Evolutionary conservation across 1,284 basidiomycete species (phyloP).

Genomic region (Boletellus deceptivus): DNA sequence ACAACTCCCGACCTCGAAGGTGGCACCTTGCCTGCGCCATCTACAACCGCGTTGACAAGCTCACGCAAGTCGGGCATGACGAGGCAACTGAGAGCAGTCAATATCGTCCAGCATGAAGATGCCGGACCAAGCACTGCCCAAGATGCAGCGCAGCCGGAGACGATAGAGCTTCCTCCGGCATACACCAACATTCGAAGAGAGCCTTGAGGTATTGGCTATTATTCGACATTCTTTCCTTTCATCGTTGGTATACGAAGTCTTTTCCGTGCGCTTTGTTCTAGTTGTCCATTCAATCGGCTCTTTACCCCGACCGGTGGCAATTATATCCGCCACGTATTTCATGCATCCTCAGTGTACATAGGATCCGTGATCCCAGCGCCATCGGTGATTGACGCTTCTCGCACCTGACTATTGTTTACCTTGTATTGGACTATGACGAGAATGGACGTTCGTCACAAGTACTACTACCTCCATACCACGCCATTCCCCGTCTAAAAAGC

Average conservation of each 20-base stretch:
- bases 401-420: slow-evolving; percentile 1
- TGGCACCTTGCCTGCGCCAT: slow-evolving; percentile 20
- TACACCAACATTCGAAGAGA: slow-evolving; percentile 57
- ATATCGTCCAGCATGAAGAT: slow-evolving; percentile 80
- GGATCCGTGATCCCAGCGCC: background rate
- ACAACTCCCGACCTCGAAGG: slow-evolving; percentile 25
- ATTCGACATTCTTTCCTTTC: background rate
- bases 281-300: slow-evolving; percentile 1
- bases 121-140: slow-evolving; percentile 45
- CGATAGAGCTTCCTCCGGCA: slow-evolving; percentile 76
- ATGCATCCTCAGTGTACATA: slow-evolving; percentile 2
- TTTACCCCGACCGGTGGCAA: slow-evolving; percentile 3
- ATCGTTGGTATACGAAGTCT: slow-evolving; percentile 7
- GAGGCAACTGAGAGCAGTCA: slow-evolving; percentile 60
- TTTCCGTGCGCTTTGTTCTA: background rate
- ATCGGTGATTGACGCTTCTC: background rate
- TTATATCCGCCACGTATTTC: slow-evolving; percentile 6
- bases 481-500: background rate
- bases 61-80: slow-evolving; percentile 47
- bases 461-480: background rate
- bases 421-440: slow-evolving; percentile 5
- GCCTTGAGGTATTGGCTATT: slow-evolving; percentile 4
- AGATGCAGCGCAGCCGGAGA: slow-evolving; percentile 53
- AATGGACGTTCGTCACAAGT: slow-evolving; percentile 7
- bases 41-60: slow-evolving; percentile 16